Evolutionary conservation across 1,139 yeast species (phyloP), one percentile per base, ranked within the genome.

Genomic region (Blastobotrys serpentis): DNA sequence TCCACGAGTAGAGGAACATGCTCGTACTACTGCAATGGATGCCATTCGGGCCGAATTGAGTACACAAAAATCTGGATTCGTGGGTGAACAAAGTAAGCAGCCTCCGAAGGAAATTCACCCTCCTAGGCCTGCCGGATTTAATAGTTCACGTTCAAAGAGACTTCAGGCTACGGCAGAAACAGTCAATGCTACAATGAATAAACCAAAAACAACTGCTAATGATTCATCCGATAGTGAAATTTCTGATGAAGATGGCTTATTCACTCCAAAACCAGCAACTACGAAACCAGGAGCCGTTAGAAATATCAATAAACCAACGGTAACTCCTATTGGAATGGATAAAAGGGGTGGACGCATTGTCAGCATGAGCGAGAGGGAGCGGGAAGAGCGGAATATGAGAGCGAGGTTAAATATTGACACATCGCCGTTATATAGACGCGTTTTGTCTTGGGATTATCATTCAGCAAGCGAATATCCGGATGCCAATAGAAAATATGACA

Each of bases 91-190:
- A 21, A 42, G 43, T n/a, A 49, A 55, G 3, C 40, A 36, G 10
- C 23, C 25, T 6, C 65, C 68, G 2, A 56, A 51, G 67, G 56
- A 71, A 61, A 46, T 70, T 54, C 84, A 68, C 42, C 85, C 96
- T 2, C 78, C 96, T 18, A 74, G 96, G 46, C 86, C 90, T 0
- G 80, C 95, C 1, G 97, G 96, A 0, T 90, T 88, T 66, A 86
- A 88, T 61, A 59, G 72, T 36, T 50, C 45, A 17, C 42, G 51
- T 7, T 44, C 48, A 45, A 62, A 34, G 50, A 46, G 43, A 49
- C 55, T 42, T 56, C 56, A 8, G 51, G 55, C 16, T 46, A 46
- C 10, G n/a, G 32, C 23, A 14, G 41, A 26, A n/a, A 11, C 25
- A 18, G 37, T 36, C 14, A 36, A 18, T 36, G 23, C 23, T 4